Base-by-base conservation (phyloP, 1,139 yeast species). In the Debaryomycetaceae sp. region DNA sequence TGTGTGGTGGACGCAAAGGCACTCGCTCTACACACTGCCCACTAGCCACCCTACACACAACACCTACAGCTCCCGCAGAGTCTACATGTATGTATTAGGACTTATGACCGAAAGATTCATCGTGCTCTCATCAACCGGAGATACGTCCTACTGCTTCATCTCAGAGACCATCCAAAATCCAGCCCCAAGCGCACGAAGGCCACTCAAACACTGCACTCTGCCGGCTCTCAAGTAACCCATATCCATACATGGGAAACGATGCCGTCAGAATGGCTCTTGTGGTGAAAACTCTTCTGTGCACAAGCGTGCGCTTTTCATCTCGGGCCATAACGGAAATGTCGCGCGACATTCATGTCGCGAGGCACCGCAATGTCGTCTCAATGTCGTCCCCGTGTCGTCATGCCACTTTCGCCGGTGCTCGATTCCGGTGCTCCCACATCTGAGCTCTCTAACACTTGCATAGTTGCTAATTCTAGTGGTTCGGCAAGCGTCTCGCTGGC, bases 91-190 rank as follows among this genome's bases (percentile, higher is more conserved):
- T 69, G 70, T 70, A 48, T 52, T 58, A 68, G 75, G 75, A 74
- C 65, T 65, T 52, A 70, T 70, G 76, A 70, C 76, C 76, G 75
- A 68, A 60, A 62, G 72, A 68, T 58, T 69, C 76, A 68, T 51
- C 41, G 68, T 54, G 43, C 47, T 53, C 68, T 70, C 76, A 67
- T 69, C 72, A 65, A 63, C 65, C 75, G 76, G 76, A 70, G 76
- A 70, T 70, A 70, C 76, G 68, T 74, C 75, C 75, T 66, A 29
- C 42, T 41, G 38, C 41, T 64, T 51, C 43, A 45, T 68, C 57
- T 68, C 48, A 55, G 55, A 58, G 55, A 45, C 60, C 63, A 56
- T 52, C 56, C 48, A 38, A 42, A 41, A 48, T 52, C 29, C 34
- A n/a, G 24, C 39, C 39, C 9, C 20, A 37, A 36, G 11, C 47